A percentile compares a stretch with the other conserved stretches of the same genome.
Conservation (phyloP, 768 basidiomycete genomes). For the Auriscalpium microsporum region DNA sequence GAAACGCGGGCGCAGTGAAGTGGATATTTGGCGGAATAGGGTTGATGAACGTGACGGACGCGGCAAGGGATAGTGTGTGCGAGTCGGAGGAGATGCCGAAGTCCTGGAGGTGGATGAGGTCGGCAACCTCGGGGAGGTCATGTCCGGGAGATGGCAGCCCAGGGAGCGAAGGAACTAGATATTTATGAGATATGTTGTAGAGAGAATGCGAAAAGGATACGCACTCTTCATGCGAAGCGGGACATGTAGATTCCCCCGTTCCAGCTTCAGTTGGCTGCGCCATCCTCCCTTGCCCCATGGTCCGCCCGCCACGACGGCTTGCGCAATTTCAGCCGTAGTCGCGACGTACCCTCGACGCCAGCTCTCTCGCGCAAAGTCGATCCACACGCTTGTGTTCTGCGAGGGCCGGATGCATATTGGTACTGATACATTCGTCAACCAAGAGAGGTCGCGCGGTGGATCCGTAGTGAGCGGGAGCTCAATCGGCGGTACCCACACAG, state of each 20-base stretch:
- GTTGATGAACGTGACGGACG: constrained; percentile 49
- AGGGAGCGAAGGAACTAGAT: constrained; percentile 53
- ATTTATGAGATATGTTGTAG: constrained; percentile 8
- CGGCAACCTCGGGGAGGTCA: constrained; percentile 44
- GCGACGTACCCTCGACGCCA: constrained; percentile 6
- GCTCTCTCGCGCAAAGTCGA: constrained; percentile 8
- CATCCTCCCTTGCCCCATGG: background rate
- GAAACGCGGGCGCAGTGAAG: constrained; percentile 46
- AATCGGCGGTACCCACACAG: constrained; percentile 39
- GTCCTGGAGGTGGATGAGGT: constrained; percentile 51
- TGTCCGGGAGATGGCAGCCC: constrained; percentile 55
- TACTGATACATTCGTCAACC: constrained; percentile 9
- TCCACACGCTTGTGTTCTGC: constrained; percentile 5
- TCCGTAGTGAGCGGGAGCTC: constrained; percentile 34
- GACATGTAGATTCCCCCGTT: background rate
- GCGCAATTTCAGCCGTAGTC: background rate
- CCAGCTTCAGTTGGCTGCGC: constrained; percentile 2
- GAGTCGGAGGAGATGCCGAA: constrained; percentile 37
- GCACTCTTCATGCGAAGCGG: constrained; percentile 44
- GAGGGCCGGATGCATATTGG: constrained; percentile 8
- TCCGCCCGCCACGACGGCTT: constrained; percentile 4
- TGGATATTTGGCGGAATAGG: constrained; percentile 44
- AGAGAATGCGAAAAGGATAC: constrained; percentile 19
- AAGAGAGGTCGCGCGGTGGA: constrained; percentile 6
- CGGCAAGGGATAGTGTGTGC: constrained; percentile 26